Conservation (phyloP, 306 rosid species). For the Geum urbanum region DNA sequence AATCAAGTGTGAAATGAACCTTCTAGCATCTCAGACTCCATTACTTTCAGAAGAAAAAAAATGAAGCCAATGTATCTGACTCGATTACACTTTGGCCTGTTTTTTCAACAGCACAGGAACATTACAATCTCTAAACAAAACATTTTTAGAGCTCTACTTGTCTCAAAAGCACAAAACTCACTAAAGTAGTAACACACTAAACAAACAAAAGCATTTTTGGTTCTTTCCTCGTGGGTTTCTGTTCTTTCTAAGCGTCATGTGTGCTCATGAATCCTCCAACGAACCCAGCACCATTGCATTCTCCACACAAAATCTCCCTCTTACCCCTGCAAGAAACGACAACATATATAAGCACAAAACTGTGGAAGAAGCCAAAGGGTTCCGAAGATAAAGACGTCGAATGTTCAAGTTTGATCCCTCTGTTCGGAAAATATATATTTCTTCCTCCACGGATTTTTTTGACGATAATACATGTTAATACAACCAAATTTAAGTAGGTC, state of each 20-base stretch:
- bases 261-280: constrained; percentile 89
- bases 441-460: background rate
- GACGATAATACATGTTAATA: background rate
- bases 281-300: constrained; percentile 96
- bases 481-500: background rate
- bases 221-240: background rate
- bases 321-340: constrained; percentile 65
- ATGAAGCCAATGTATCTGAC: too few relatives aligned
- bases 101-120: background rate
- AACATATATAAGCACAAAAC: background rate
- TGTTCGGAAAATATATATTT: background rate
- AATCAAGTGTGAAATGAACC: too few relatives aligned
- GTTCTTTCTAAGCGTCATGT: constrained; percentile 46
- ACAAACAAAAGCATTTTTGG: background rate
- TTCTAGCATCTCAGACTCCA: too few relatives aligned
- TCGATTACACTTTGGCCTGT: background rate
- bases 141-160: background rate
- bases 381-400: background rate
- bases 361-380: background rate
- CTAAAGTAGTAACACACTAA: background rate
- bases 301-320: constrained; percentile 76
- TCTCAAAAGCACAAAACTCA: background rate
- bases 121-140: constrained; percentile 1
- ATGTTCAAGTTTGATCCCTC: background rate
- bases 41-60: too few relatives aligned